Percentiles rank a stretch among this genome's conserved stretches.
Evolutionary conservation across 371 early-diverging fungal genomes (phyloP).

Genomic region (Lichtheimia ramosa): DNA sequence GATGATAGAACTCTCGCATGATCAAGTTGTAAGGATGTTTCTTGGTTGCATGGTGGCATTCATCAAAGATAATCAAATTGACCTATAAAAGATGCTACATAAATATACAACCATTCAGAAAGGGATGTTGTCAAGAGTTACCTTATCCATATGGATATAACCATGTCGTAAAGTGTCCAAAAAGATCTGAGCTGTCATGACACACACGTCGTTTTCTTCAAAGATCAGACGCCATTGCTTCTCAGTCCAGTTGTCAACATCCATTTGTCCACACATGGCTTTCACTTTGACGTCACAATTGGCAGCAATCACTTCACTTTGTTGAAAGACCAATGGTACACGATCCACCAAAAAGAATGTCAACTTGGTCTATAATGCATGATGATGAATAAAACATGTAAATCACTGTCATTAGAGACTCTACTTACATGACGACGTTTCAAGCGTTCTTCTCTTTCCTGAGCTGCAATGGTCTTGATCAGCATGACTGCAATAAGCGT

Average conservation of each 20-base stretch:
- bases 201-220: slow-evolving; percentile 69
- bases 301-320: slow-evolving; percentile 66
- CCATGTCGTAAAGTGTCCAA: slow-evolving; percentile 75
- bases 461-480: slow-evolving; percentile 65
- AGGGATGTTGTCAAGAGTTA: slow-evolving; percentile 20
- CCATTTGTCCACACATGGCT: slow-evolving; percentile 69
- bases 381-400: neutral
- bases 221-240: slow-evolving; percentile 60
- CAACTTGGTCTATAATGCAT: slow-evolving; percentile 35
- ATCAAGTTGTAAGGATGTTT: slow-evolving; percentile 82
- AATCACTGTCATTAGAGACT: neutral
- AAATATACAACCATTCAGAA: neutral
- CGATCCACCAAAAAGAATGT: slow-evolving; percentile 86
- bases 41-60: slow-evolving; percentile 89
- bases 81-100: slow-evolving; percentile 40
- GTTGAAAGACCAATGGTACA: slow-evolving; percentile 87
- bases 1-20: slow-evolving; percentile 80
- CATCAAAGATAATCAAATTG: slow-evolving; percentile 86
- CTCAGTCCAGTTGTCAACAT: slow-evolving; percentile 61
- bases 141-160: slow-evolving; percentile 62
- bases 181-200: slow-evolving; percentile 89
- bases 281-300: slow-evolving; percentile 65
- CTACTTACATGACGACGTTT: slow-evolving; percentile 34
- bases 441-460: slow-evolving; percentile 34
- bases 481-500: slow-evolving; percentile 87